Percentiles rank a stretch among this genome's conserved stretches.
phyloP scores from a whole-genome alignment of 2,329 filamentous ascomycete genomes.

The Plectosphaerella plurivora region DNA sequence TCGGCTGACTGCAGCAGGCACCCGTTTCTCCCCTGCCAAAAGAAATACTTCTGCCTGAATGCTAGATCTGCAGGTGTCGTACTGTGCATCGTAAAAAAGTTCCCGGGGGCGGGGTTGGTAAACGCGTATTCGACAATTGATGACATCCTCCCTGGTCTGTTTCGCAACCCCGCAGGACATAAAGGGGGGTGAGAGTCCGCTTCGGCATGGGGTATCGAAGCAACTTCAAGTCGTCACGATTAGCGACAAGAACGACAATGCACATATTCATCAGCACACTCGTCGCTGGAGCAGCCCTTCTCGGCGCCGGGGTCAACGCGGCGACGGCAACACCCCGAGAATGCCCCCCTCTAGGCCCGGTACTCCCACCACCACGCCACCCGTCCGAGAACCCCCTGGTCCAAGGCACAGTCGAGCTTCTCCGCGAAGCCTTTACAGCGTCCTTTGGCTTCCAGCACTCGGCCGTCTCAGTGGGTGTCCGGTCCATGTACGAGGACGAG shows the following conservation, averaged over 20 bases:
- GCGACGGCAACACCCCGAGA: neutral
- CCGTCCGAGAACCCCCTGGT: conserved; percentile 9
- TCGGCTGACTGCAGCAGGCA: too few relatives aligned
- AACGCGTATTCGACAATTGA: neutral
- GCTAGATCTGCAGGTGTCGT: too few relatives aligned
- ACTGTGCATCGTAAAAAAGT: too few relatives aligned
- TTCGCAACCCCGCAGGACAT: too few relatives aligned
- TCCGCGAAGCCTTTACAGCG: conserved; percentile 5
- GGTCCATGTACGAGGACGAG: conserved; percentile 16
- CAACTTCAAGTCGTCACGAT: too few relatives aligned
- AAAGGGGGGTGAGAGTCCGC: too few relatives aligned
- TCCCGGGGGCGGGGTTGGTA: too few relatives aligned
- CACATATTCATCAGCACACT: neutral
- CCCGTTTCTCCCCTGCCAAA: too few relatives aligned
- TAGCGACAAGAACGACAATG: too few relatives aligned
- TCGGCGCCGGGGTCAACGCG: too few relatives aligned
- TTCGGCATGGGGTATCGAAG: neutral
- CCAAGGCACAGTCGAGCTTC: conserved; percentile 3
- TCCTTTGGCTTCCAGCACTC: conserved; percentile 13
- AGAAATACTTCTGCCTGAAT: too few relatives aligned
- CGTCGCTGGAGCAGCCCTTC: neutral
- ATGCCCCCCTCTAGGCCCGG: conserved; percentile 10
- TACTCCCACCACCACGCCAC: conserved; percentile 5
- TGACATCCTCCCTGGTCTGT: too few relatives aligned
- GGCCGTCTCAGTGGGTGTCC: conserved; percentile 19